Base-by-base conservation (phyloP, 179 eudicot genomes). In the Silene vulgaris region DNA sequence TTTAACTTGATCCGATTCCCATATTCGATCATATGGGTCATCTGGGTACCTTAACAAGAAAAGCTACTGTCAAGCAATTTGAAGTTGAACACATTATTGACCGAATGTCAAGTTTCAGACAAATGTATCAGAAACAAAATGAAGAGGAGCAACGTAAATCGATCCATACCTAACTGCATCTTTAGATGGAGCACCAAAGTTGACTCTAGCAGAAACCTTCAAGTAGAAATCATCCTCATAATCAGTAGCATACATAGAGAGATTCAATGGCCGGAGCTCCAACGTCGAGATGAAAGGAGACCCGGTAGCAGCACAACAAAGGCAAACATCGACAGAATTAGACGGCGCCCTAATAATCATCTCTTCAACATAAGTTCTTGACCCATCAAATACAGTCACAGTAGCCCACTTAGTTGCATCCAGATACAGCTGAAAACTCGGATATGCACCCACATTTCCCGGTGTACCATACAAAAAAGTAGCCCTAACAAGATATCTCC, bases 191-290 rank as follows among this genome's bases (percentile, higher is more conserved):
- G 99, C 99, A 12, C 97, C 99, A 75, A 96, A 96, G 77, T 93
- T 93, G 0, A 96, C 89, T 75, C 97, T 82, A 16, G 92, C 91
- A 28, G 97, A 89, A 52, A 90, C 96, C 80, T 89, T 88, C 73
- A 93, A 50, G 83, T 89, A 96, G 76, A 87, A 96, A 12, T 77
- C 69, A 78, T 93, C 92, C 81, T 96, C 99, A 65, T 64, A 96
- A 79, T 96, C 97, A 0, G 97, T 96, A 56, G 97, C 97, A 65
- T 95, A 95, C 96, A 93, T 90, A 1, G 99, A 95, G n/a, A 90
- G 85, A 76, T 87, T 95, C 73, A 95, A 77, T 8, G 91, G 97
- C 65, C 99, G 77, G 23, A 95, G 87, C 86, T 95, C 99, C 14
- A 95, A 85, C 0, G 99, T 87, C 11, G 99, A 93, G 61, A 95